These are phyloP conservation scores for Lactarius sanguifluus DNA, from an alignment of 768 basidiomycete species.

Conservation along the genomic window DNA sequence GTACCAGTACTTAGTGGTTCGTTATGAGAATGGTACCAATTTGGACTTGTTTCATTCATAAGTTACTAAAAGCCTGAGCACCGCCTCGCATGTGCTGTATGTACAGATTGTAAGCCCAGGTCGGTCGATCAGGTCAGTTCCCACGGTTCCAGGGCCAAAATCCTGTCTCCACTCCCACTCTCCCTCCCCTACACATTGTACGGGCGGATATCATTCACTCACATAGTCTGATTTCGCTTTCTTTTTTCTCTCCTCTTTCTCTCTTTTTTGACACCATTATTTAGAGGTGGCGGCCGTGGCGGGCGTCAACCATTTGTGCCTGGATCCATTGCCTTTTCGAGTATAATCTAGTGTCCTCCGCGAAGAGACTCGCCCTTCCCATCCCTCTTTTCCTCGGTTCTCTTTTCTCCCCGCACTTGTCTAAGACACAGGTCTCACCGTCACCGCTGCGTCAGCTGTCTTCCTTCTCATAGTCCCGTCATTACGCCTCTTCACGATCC, in stretches of 20 bases:
- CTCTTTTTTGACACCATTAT: not conserved
- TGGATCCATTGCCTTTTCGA: slow-evolving; percentile 4
- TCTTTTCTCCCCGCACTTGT: not conserved
- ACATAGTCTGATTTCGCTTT: not conserved
- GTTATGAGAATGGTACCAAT: not conserved
- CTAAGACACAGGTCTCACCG: slow-evolving; percentile 3
- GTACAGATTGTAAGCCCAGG: not conserved
- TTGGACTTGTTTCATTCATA: not conserved
- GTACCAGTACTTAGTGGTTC: not conserved
- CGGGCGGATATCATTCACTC: not conserved
- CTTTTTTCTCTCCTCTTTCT: not conserved
- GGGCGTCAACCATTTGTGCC: slow-evolving; percentile 1
- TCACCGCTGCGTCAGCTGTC: not conserved
- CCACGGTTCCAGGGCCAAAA: too few relatives aligned
- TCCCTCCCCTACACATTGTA: not conserved
- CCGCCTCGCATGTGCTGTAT: not conserved
- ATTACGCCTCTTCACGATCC: slow-evolving; percentile 10
- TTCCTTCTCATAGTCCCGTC: not conserved
- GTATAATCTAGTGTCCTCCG: not conserved
- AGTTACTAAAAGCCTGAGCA: not conserved
- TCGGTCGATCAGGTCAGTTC: not conserved
- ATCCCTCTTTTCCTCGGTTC: not conserved
- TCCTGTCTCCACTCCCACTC: not conserved
- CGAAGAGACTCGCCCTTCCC: not conserved
- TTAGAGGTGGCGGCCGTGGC: not conserved